Percentiles rank a stretch among this genome's conserved stretches.
Evolutionary conservation across 768 basidiomycete species (phyloP).

Genomic region (Lactifluus echinatus): DNA sequence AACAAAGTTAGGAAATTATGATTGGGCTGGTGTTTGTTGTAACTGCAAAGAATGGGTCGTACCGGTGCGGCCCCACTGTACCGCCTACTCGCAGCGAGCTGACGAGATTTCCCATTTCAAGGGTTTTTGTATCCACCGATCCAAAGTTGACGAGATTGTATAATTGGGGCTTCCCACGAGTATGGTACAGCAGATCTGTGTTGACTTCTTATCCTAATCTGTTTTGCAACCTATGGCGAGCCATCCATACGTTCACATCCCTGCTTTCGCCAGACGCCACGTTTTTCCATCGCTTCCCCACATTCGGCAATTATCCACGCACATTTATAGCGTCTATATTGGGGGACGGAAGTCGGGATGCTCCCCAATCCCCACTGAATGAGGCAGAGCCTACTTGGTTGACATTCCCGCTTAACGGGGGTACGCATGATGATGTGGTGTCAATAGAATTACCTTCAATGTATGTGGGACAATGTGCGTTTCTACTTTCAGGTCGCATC

Average conservation of each 20-base stretch:
- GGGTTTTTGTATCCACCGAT: conserved; percentile 48
- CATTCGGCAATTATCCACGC: neutral
- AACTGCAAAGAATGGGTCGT: conserved; percentile 90
- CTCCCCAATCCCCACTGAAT: neutral
- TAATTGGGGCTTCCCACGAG: conserved; percentile 13
- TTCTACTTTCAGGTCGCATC: neutral
- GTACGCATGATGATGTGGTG: neutral
- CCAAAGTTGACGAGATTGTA: conserved; percentile 46
- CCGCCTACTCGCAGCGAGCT: neutral
- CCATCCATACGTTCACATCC: neutral
- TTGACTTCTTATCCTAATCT: neutral
- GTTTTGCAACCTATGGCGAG: neutral
- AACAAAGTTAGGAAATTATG: conserved; percentile 89
- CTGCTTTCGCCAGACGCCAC: neutral
- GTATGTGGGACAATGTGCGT: neutral
- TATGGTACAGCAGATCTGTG: neutral
- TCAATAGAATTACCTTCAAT: neutral
- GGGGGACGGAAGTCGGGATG: neutral
- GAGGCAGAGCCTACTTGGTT: neutral
- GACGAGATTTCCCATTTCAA: conserved; percentile 18
- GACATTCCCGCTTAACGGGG: neutral
- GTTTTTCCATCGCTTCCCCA: neutral
- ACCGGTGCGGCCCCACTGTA: conserved; percentile 47
- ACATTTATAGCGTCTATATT: neutral
- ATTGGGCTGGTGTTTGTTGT: conserved; percentile 93